Conservation (phyloP, 2,329 filamentous ascomycete species). For the Fusarium luffae region DNA sequence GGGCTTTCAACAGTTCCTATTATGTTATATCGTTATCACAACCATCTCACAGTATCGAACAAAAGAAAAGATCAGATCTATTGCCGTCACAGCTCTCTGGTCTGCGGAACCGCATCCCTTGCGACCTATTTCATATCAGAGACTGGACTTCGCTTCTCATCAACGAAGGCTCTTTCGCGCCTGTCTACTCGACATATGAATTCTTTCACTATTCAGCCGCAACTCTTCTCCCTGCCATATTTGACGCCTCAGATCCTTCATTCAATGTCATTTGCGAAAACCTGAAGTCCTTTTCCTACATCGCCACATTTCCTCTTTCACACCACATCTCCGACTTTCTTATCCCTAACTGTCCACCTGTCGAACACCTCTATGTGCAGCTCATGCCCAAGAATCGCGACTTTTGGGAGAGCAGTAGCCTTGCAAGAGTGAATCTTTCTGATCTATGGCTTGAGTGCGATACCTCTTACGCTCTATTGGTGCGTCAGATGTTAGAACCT, state of each 20-base stretch:
- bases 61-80: neutral
- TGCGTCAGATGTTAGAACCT: conserved; percentile 53
- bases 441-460: conserved; percentile 67
- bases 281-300: conserved; percentile 66
- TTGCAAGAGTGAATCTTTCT: conserved; percentile 54
- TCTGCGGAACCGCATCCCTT: conserved; percentile 39
- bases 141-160: conserved; percentile 74
- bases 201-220: conserved; percentile 74
- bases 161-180: conserved; percentile 81
- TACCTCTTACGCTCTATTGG: conserved; percentile 60
- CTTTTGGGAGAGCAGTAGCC: conserved; percentile 52
- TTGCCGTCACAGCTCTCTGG: conserved; percentile 27
- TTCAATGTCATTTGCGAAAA: conserved; percentile 52
- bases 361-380: conserved; percentile 67
- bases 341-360: conserved; percentile 58
- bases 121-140: conserved; percentile 65
- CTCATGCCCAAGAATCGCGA: conserved; percentile 54
- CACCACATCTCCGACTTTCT: conserved; percentile 66
- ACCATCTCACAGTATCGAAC: neutral
- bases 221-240: conserved; percentile 66
- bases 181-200: conserved; percentile 76
- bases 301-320: conserved; percentile 74
- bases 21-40: conserved; percentile 67
- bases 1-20: conserved; percentile 71
- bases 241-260: conserved; percentile 55